These are phyloP conservation scores for Triglochin maritima DNA, from an alignment of 106 monocot species.

Conservation along the genomic window DNA sequence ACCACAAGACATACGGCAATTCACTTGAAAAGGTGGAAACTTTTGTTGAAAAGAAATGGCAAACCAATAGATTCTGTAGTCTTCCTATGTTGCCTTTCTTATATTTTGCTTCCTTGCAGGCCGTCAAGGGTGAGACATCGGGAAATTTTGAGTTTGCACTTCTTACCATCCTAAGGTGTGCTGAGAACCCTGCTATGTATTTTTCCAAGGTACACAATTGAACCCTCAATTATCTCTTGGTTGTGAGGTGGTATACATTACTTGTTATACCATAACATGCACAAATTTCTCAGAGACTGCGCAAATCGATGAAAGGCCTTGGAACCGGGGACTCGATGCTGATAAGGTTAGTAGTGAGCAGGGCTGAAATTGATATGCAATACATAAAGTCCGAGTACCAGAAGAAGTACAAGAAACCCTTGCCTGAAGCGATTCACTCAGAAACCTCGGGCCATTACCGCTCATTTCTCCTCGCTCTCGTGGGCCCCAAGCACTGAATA, in stretches of 20 bases:
- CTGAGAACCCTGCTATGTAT: conserved; percentile 63
- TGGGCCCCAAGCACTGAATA: conserved; percentile 24
- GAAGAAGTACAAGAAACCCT: conserved; percentile 44
- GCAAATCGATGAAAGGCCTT: conserved; percentile 76
- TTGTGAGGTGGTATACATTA: too few relatives aligned
- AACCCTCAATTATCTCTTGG: too few relatives aligned
- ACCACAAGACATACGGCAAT: conserved; percentile 31
- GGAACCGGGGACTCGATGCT: conserved; percentile 67
- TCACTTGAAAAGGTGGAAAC: conserved; percentile 58
- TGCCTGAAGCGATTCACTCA: conserved; percentile 57
- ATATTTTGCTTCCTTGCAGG: conserved; percentile 21
- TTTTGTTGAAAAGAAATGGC: neutral
- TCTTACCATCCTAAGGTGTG: conserved; percentile 68
- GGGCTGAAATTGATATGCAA: conserved; percentile 88
- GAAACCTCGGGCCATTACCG: conserved; percentile 75
- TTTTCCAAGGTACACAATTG: conserved; percentile 56
- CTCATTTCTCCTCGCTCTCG: conserved; percentile 59
- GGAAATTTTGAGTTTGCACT: conserved; percentile 63
- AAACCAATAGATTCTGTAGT: too few relatives aligned
- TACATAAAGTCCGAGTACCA: conserved; percentile 78
- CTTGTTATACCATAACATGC: too few relatives aligned
- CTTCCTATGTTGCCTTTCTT: too few relatives aligned
- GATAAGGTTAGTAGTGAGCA: conserved; percentile 56
- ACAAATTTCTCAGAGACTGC: conserved; percentile 27
- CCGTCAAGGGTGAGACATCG: conserved; percentile 69